Base-by-base conservation (phyloP, 306 rosid genomes). In the Ammopiptanthus mongolicus region DNA sequence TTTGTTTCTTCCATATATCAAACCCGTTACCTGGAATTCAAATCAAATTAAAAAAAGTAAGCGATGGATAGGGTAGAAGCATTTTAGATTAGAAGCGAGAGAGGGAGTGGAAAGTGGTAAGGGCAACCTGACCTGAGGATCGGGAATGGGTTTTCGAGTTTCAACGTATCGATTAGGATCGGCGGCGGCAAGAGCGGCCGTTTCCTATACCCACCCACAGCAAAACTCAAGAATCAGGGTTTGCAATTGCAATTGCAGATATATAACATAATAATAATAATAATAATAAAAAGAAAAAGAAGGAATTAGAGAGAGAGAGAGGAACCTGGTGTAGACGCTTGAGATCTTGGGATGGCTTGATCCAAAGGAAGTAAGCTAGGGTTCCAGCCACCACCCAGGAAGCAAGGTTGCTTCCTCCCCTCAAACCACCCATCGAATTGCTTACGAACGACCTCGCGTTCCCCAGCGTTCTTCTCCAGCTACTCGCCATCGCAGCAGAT, bases 301-400 rank as follows among this genome's bases (percentile, higher is more conserved):
- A 15, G 4, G 12, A 34, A 31, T 7, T 0, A 8, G 3, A 17
- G 39, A 46, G 1, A 69, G 5, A 51, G 2, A 5, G 2, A 37
- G 1, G 50, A 69, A 83, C 92, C 91, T 88, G 83, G 34, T 94
- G 97, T 59, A 91, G 75, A 3, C 97, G 95, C 51, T 84, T 85
- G 75, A 94, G 98, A 33, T 94, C 96, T 73, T 86, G 97, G 0
- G 96, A 83, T 47, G 98, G 98, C 74, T 95, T 95, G 79, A 95
- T 78, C 98, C 98, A 95, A 17, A 95, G 97, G 81, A 76, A 88
- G 80, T 95, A 95, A 8, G 98, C 98, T 18, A 95, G 81, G 75
- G 97, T 87, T 75, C 97, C 96, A n/a, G 98, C 97, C 1, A 95
- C 96, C 0, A 84, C 86, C 98, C 98, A 95, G 0, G 98, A 87